Percentiles rank a stretch among this genome's conserved stretches.
These are phyloP conservation scores for Monosporascus sp. DNA, from an alignment of 2,329 filamentous ascomycete genomes.

Conservation along the genomic window DNA sequence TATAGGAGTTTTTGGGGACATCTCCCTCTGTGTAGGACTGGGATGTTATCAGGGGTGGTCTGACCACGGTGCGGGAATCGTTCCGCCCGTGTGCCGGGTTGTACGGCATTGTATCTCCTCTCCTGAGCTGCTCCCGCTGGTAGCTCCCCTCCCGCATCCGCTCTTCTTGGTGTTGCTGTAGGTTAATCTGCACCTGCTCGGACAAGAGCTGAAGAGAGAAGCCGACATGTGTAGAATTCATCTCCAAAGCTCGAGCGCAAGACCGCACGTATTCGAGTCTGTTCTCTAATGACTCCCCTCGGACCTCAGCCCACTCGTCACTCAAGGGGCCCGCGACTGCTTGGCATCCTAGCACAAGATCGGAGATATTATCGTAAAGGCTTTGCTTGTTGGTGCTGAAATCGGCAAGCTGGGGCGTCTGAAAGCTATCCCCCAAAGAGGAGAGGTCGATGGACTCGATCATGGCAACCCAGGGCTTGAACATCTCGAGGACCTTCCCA, in stretches of 20 bases:
- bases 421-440: constrained; percentile 68
- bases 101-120: constrained; percentile 54
- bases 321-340: constrained; percentile 84
- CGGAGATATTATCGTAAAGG: constrained; percentile 87
- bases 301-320: constrained; percentile 93
- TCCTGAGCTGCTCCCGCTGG: constrained; percentile 47
- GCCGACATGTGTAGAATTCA: constrained; percentile 78
- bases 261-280: constrained; percentile 74
- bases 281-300: constrained; percentile 83
- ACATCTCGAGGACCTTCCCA: constrained; percentile 77
- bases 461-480: constrained; percentile 82
- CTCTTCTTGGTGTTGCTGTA: constrained; percentile 41
- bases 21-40: constrained; percentile 64
- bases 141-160: constrained; percentile 38
- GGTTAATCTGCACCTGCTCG: constrained; percentile 64
- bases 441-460: constrained; percentile 90
- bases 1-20: constrained; percentile 41
- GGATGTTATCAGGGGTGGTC: constrained; percentile 46
- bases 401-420: constrained; percentile 79
- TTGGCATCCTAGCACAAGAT: constrained; percentile 82
- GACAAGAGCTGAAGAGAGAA: constrained; percentile 83
- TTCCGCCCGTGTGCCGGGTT: constrained; percentile 49
- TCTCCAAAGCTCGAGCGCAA: constrained; percentile 75
- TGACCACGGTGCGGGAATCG: constrained; percentile 43
- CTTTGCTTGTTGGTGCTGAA: constrained; percentile 90